phyloP scores from a whole-genome alignment of 768 basidiomycete species.

The Cubamyces sp. region DNA sequence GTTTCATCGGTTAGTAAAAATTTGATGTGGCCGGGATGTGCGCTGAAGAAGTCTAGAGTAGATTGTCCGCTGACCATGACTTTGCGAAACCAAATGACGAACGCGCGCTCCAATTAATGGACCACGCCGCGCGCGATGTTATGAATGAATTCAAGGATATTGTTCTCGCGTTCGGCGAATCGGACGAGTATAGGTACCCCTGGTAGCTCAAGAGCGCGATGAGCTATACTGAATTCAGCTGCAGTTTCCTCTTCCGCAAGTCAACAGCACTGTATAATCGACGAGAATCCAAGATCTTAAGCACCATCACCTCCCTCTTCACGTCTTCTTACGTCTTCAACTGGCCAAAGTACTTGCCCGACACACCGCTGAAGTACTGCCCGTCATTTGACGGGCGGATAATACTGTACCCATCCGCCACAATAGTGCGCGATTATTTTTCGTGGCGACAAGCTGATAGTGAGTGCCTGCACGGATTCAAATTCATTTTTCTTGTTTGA shows the following conservation, averaged over 20 bases:
- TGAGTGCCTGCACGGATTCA: constrained; percentile 43
- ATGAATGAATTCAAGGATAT: constrained; percentile 87
- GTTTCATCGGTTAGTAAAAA: constrained; percentile 76
- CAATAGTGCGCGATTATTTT: constrained; percentile 88
- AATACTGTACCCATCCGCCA: constrained; percentile 74
- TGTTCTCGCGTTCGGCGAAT: constrained; percentile 90
- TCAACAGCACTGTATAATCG: constrained; percentile 82
- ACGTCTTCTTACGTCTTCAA: constrained; percentile 89
- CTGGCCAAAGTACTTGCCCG: constrained; percentile 82
- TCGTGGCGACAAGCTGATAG: constrained; percentile 96
- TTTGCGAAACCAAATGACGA: constrained; percentile 93
- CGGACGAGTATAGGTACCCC: constrained; percentile 90
- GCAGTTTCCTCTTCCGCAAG: constrained; percentile 84
- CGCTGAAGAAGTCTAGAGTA: constrained; percentile 34
- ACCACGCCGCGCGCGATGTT: constrained; percentile 78
- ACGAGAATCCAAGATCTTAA: constrained; percentile 83
- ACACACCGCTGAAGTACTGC: constrained; percentile 72
- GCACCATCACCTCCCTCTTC: constrained; percentile 83
- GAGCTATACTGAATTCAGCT: neutral
- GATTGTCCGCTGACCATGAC: constrained; percentile 81
- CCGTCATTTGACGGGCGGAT: constrained; percentile 94
- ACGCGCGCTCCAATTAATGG: constrained; percentile 89
- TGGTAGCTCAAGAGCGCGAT: constrained; percentile 14
- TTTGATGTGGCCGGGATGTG: neutral
- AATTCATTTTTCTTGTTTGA: neutral